Evolutionary conservation across 306 rosid species (phyloP).

Genomic region (Pterocarpus santalinus): DNA sequence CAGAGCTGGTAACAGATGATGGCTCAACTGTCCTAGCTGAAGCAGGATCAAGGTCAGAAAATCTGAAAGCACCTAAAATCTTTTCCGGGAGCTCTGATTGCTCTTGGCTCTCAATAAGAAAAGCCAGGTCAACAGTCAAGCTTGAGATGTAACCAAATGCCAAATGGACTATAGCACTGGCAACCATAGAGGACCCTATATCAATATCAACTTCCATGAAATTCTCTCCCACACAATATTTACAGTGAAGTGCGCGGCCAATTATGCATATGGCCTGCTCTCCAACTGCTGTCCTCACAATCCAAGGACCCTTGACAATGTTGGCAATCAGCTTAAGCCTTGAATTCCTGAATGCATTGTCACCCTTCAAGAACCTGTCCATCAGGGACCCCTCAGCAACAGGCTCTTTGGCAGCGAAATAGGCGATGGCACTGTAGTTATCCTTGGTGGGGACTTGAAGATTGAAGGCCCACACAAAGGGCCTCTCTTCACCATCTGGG

Average conservation of each 20-base stretch:
- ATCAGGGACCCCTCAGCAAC: conserved; percentile 72
- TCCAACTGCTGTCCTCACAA: conserved; percentile 87
- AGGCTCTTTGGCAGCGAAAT: conserved; percentile 67
- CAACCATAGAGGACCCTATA: conserved; percentile 90
- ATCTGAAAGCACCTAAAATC: conserved; percentile 81
- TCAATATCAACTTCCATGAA: conserved; percentile 93
- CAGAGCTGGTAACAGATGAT: conserved; percentile 36
- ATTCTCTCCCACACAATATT: conserved; percentile 62
- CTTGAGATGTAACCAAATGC: conserved; percentile 82
- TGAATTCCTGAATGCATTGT: conserved; percentile 68
- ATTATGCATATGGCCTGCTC: conserved; percentile 91
- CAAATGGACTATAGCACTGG: conserved; percentile 86
- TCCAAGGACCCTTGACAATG: conserved; percentile 90
- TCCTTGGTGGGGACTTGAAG: conserved; percentile 86
- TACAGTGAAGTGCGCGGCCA: conserved; percentile 82
- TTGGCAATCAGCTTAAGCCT: conserved; percentile 92
- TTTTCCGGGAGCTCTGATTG: conserved; percentile 83
- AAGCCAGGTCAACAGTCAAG: conserved; percentile 82
- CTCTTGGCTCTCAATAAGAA: conserved; percentile 81
- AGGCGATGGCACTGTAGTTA: conserved; percentile 77
- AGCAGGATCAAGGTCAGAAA: conserved; percentile 75
- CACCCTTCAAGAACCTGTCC: conserved; percentile 75
- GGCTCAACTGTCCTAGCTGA: conserved; percentile 69
- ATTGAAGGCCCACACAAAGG: conserved; percentile 91
- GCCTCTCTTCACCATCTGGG: conserved; percentile 60